Evolutionary conservation across 345 rosid species (phyloP).

Genomic region (Boechera divaricarpa): DNA sequence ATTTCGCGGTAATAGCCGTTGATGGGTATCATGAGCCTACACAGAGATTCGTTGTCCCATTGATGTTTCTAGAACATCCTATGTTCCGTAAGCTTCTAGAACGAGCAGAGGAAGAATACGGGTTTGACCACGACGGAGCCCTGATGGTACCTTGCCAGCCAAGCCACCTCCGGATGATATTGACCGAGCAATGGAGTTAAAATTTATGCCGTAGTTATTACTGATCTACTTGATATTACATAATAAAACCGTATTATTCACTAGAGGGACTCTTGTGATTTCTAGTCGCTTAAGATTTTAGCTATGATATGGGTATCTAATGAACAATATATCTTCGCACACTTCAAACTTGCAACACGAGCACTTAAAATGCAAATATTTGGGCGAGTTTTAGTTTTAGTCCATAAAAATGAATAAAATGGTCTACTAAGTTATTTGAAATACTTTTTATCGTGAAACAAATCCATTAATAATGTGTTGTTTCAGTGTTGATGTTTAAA

Average conservation of each 20-base stretch:
- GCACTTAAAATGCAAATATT: not conserved
- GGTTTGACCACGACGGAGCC: constrained; percentile 52
- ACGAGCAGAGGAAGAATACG: constrained; percentile 54
- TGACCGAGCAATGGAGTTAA: constrained; percentile 39
- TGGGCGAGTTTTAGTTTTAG: not conserved
- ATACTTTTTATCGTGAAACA: not conserved
- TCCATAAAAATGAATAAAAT: not conserved
- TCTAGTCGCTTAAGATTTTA: not conserved
- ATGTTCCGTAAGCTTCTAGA: constrained; percentile 47
- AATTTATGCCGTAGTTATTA: constrained; percentile 17
- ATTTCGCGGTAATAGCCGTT: constrained; percentile 66
- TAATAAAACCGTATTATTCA: constrained; percentile 20
- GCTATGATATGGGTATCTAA: not conserved
- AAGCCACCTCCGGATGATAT: constrained; percentile 47
- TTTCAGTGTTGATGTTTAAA: not conserved
- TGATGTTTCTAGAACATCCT: constrained; percentile 58
- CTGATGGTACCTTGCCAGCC: constrained; percentile 55
- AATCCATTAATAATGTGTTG: not conserved
- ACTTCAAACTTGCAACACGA: constrained; percentile 16
- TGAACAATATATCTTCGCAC: not conserved
- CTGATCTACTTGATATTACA: not conserved
- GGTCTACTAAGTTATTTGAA: not conserved
- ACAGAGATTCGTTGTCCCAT: constrained; percentile 61
- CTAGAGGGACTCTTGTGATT: not conserved
- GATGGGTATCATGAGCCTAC: constrained; percentile 52